These are phyloP conservation scores for Fomitopsis palustris DNA, from an alignment of 1,284 basidiomycete species.

Conservation along the genomic window DNA sequence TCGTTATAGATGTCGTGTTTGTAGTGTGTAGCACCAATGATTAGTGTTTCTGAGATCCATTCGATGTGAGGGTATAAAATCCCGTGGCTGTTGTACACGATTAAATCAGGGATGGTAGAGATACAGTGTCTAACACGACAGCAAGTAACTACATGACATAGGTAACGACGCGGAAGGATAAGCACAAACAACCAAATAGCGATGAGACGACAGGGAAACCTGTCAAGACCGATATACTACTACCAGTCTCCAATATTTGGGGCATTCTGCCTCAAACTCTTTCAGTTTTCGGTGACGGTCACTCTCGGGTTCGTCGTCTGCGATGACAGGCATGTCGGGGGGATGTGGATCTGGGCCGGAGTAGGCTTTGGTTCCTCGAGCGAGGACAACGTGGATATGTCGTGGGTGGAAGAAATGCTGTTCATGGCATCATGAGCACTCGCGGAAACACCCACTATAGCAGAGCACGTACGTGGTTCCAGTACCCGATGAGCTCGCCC, in stretches of 20 bases:
- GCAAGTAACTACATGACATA: too few species aligned
- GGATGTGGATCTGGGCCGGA: slow-evolving; percentile 16
- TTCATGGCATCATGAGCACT: not conserved
- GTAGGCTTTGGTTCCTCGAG: slow-evolving; percentile 27
- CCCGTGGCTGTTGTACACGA: too few species aligned
- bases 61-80: too few species aligned
- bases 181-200: too few species aligned
- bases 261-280: not conserved
- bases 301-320: not conserved
- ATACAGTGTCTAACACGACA: too few species aligned
- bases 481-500: slow-evolving; percentile 28
- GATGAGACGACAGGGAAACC: too few species aligned
- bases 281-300: not conserved
- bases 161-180: too few species aligned
- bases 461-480: slow-evolving; percentile 31
- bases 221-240: not conserved
- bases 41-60: too few species aligned
- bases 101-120: too few species aligned
- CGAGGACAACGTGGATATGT: slow-evolving; percentile 32
- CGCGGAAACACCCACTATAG: not conserved
- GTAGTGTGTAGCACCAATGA: not conserved
- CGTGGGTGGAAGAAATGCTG: slow-evolving; percentile 37
- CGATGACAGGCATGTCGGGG: slow-evolving; percentile 6
- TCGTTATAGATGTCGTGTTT: not conserved
- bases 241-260: not conserved